Evolutionary conservation across 2,329 filamentous ascomycete species (phyloP).

Genomic region (Ophiocordyceps camponoti-floridani): DNA sequence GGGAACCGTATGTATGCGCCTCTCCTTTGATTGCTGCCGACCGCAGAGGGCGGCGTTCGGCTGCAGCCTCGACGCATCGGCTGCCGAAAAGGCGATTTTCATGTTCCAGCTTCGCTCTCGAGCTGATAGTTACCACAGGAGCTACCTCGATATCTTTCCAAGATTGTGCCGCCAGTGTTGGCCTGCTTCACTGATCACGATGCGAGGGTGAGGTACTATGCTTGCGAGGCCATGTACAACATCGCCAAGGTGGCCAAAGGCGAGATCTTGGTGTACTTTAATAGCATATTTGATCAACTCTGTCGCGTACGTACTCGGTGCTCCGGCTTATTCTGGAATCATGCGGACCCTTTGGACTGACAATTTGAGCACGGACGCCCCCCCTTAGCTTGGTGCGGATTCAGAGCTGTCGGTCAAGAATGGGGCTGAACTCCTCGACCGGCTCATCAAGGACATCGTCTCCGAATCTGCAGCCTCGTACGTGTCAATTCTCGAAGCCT

Average conservation of each 20-base stretch:
- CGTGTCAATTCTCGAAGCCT: slow-evolving; percentile 64
- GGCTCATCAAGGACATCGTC: slow-evolving; percentile 89
- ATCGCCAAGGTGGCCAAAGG: slow-evolving; percentile 98
- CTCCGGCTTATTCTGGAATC: background rate
- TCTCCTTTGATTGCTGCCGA: background rate
- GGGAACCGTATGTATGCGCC: slow-evolving; percentile 50
- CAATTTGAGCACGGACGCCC: background rate
- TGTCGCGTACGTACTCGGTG: slow-evolving; percentile 53
- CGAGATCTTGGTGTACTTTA: slow-evolving; percentile 93
- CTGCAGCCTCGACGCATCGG: too few relatives aligned
- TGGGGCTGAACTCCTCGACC: slow-evolving; percentile 84
- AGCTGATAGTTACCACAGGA: slow-evolving; percentile 36
- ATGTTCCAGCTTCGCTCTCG: background rate
- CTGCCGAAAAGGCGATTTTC: too few relatives aligned
- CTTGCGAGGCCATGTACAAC: slow-evolving; percentile 99
- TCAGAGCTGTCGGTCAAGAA: slow-evolving; percentile 97
- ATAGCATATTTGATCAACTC: slow-evolving; percentile 91
- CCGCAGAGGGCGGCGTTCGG: too few relatives aligned
- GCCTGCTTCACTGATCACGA: slow-evolving; percentile 98
- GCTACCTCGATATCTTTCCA: slow-evolving; percentile 75
- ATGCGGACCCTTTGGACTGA: background rate
- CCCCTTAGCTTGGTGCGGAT: slow-evolving; percentile 67
- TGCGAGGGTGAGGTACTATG: slow-evolving; percentile 92
- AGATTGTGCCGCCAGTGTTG: slow-evolving; percentile 89
- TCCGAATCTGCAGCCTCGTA: slow-evolving; percentile 91